Evolutionary conservation across 176 grass and related monocot species (phyloP), one percentile per base, ranked within the genome.

Genomic region (Zea luxurians): DNA sequence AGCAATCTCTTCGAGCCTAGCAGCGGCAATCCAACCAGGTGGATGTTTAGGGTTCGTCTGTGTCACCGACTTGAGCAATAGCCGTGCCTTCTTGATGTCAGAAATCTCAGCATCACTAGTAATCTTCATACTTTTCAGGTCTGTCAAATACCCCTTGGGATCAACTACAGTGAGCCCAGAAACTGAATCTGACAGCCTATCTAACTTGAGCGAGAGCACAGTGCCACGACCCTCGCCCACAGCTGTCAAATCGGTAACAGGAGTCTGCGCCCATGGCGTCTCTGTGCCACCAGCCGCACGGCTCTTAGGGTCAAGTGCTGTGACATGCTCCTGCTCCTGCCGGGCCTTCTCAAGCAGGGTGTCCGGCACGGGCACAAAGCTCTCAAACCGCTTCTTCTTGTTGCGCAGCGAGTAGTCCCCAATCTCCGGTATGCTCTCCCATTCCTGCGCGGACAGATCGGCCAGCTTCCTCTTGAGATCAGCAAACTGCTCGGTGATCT

Each of bases 391-490:
- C 91, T 89, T 91, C 84, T 93, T 93, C 86, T 97, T 97, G 82
- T 97, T 93, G 48, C 91, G 89, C 9, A 89, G 66, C 3, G 94
- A 91, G 74, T 97, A 93, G 77, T 97, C 94, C 41, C 94, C 91
- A 8, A 97, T 97, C 35, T 97, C 94, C 13, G 94, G 94, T 79
- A 97, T 97, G 89, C 83, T 97, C 16, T 97, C 94, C 94, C 94
- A 97, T 76, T 97, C 85, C 48, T 97, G 87, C 2, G 68, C 21
- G 0, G 94, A 86, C 50, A 97, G 52, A 76, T 93, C 86, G 0
- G 37, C 79, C 5, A 91, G 78, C 37, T 91, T 97, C 64, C 94
- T 61, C 82, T 93, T 97, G 48, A 93, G 81, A 75, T 97, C 93
- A 5, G 91, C 91, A 12, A 97, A 97, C 57, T 91, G 93, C 80